phyloP scores from a whole-genome alignment of 106 monocot species.

The Agapanthus africanus region DNA sequence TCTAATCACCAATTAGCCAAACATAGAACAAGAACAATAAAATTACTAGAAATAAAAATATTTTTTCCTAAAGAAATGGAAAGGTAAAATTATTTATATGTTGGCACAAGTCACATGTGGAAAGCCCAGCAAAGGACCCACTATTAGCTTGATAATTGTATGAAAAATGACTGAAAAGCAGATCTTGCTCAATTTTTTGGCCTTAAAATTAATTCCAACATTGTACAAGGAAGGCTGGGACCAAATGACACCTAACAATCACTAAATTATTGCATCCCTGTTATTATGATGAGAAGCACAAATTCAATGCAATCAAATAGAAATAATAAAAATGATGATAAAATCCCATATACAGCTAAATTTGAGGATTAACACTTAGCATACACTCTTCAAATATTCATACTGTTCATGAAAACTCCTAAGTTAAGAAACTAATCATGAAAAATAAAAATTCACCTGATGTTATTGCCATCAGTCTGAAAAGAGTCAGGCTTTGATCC shows the following conservation, averaged over 20 bases:
- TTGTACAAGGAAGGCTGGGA: neutral
- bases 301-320: neutral
- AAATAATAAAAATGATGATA: no score
- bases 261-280: neutral
- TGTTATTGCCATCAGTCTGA: constrained; percentile 64
- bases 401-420: no score
- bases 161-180: constrained; percentile 12
- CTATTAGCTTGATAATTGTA: constrained; percentile 1
- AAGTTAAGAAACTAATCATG: neutral
- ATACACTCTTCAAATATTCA: neutral
- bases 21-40: neutral
- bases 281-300: neutral
- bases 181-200: constrained; percentile 4
- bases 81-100: neutral
- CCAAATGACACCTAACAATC: neutral
- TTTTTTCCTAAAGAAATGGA: no score
- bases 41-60: neutral
- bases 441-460: constrained; percentile 34
- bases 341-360: neutral
- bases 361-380: neutral
- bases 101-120: constrained; percentile 13
- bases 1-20: neutral
- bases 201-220: constrained; percentile 3
- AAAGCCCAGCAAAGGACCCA: constrained; percentile 15
- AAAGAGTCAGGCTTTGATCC: constrained; percentile 78